A percentile compares a stretch with the other conserved stretches of the same genome.
Evolutionary conservation across 2,329 filamentous ascomycete species (phyloP).

Genomic region (Arthrobotrys sinensis): DNA sequence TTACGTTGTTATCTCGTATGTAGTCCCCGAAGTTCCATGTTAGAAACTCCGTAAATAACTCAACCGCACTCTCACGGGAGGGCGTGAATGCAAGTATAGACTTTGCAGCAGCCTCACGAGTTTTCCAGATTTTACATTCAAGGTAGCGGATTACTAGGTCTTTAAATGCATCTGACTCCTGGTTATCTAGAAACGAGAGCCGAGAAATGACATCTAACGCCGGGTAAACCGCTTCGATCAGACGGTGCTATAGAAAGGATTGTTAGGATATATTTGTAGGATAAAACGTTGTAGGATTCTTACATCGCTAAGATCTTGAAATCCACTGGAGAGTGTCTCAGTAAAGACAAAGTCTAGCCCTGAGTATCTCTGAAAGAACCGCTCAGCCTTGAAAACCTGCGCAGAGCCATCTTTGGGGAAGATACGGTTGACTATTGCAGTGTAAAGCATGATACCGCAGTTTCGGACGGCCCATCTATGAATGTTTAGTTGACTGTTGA

Average conservation of each 20-base stretch:
- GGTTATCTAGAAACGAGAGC: slow-evolving; percentile 45
- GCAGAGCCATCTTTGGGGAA: slow-evolving; percentile 68
- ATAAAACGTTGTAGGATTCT: neutral
- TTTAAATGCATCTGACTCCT: slow-evolving; percentile 71
- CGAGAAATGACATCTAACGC: slow-evolving; percentile 80
- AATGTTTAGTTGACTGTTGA: neutral
- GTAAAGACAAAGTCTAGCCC: slow-evolving; percentile 31
- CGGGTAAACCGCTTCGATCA: slow-evolving; percentile 81
- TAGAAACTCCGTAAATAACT: slow-evolving; percentile 69
- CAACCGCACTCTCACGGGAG: slow-evolving; percentile 65
- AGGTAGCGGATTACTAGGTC: slow-evolving; percentile 76
- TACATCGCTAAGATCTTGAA: slow-evolving; percentile 47
- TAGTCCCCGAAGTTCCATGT: slow-evolving; percentile 68
- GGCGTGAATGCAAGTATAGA: slow-evolving; percentile 78
- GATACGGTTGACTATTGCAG: slow-evolving; percentile 84
- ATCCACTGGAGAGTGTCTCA: slow-evolving; percentile 46
- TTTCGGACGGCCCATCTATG: slow-evolving; percentile 88
- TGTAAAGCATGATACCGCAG: slow-evolving; percentile 88
- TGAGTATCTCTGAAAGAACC: slow-evolving; percentile 50
- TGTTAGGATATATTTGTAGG: neutral
- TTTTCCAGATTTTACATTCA: slow-evolving; percentile 81
- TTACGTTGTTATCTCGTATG: slow-evolving; percentile 69
- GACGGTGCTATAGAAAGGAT: slow-evolving; percentile 65
- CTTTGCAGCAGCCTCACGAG: slow-evolving; percentile 83
- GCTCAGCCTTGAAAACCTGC: slow-evolving; percentile 27